A percentile compares a stretch with the other conserved stretches of the same genome.
Evolutionary conservation across 106 monocot species (phyloP).

Genomic region (Platanthera zijinensis): DNA sequence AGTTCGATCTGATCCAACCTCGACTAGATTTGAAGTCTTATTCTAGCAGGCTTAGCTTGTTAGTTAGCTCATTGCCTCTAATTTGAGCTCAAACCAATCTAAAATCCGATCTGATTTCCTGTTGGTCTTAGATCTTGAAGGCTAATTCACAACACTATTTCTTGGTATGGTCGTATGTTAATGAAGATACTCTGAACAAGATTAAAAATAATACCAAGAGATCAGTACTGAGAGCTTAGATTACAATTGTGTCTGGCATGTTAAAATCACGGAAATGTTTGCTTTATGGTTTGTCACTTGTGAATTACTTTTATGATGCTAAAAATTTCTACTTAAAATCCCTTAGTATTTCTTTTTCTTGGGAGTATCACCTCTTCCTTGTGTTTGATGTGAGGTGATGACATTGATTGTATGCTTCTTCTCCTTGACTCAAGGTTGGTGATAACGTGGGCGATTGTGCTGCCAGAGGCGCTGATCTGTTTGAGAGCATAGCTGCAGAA

Average conservation of each 20-base stretch:
- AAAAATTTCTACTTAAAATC: not conserved
- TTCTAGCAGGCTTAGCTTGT: too few relatives aligned
- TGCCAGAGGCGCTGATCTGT: constrained; percentile 99
- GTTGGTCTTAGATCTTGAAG: not conserved
- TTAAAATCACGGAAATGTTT: not conserved
- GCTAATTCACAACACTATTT: not conserved
- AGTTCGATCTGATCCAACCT: too few relatives aligned
- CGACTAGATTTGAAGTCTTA: too few relatives aligned
- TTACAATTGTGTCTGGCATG: not conserved
- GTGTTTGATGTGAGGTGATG: not conserved
- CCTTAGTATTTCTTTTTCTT: not conserved
- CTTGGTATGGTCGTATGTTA: not conserved
- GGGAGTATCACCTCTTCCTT: not conserved
- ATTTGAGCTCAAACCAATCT: too few relatives aligned
- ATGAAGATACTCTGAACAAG: not conserved
- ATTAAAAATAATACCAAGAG: not conserved
- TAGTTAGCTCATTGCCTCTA: too few relatives aligned
- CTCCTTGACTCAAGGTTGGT: constrained; percentile 55
- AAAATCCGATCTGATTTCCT: too few relatives aligned
- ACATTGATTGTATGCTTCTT: not conserved
- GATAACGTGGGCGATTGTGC: constrained; percentile 99
- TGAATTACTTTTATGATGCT: not conserved
- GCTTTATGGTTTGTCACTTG: too few relatives aligned
- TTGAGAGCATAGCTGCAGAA: constrained; percentile 99
- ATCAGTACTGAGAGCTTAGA: not conserved